Base-by-base conservation (phyloP, 2,329 filamentous ascomycete species). In the Sporothrix inflata region DNA sequence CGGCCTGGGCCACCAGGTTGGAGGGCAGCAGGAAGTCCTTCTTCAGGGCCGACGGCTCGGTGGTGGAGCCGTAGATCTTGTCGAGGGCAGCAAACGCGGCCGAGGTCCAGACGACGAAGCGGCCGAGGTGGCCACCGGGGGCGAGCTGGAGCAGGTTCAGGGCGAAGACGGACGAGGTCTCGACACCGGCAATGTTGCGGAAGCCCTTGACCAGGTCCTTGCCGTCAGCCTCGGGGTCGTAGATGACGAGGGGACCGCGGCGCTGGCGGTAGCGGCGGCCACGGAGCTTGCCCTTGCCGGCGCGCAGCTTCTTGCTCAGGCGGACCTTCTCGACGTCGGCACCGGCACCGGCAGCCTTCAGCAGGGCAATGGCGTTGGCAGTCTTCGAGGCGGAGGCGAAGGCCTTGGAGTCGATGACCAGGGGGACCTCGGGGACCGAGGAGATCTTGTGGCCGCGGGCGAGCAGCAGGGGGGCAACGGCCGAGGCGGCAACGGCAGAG, bases 111-210 rank as follows among this genome's bases (percentile, higher is more conserved):
- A 99, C 89, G 85, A 99, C 90, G 91, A 99, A 99, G 82, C 96
- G 96, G 80, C 96, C 96, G 79, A 99, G 93, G 88, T 99, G 96
- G 81, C 96, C 97, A 89, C 96, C 96, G 79, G 96, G 96, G 78
- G 96, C 96, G 83, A 99, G 94, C 90, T 99, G 96, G 84, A 99
- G 94, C 81, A 98, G 94, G 91, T 98, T 98, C 81, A 99, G 90
- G 77, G 94, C 88, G 86, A 92, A 94, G 85, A 98, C 94, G 79
- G 94, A 91, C 82, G 89, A 94, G 78, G 94, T 97, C 92, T 99
- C 96, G 78, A 98, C 94, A 87, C 96, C 96, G 81, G 96, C 90
- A 82, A 99, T 92, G 92, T 99, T 99, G 89, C 96, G 94, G 93
- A 98, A 98, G 80, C 94, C 95, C 82, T 89, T 90, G 83, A 95